These are phyloP conservation scores for Nitzschia sp. DNA, from an alignment of 108 stramenopile genomes.

Conservation along the genomic window DNA sequence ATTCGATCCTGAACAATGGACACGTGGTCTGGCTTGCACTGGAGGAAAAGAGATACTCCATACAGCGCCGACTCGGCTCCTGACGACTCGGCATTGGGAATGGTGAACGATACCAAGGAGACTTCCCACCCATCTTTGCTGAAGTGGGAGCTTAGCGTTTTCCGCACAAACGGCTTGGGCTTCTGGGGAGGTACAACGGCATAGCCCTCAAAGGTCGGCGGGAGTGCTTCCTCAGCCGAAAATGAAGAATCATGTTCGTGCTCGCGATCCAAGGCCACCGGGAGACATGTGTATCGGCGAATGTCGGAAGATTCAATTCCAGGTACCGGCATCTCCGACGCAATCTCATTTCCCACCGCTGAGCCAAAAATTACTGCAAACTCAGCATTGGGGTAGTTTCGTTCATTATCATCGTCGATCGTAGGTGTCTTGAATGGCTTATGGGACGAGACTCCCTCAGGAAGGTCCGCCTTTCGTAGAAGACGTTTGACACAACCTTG, in stretches of 20 bases:
- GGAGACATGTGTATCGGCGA: slow-evolving; percentile 58
- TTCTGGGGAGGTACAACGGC: slow-evolving; percentile 56
- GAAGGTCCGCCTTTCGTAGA: slow-evolving; percentile 68
- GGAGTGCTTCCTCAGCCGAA: slow-evolving; percentile 40
- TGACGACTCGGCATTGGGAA: slow-evolving; percentile 59
- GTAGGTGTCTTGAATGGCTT: slow-evolving; percentile 40
- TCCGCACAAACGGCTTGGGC: slow-evolving; percentile 41
- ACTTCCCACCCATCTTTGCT: slow-evolving; percentile 82
- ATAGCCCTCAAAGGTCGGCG: slow-evolving; percentile 75
- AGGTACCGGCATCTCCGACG: slow-evolving; percentile 36
- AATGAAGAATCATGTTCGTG: slow-evolving; percentile 12
- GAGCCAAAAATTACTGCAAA: slow-evolving; percentile 76
- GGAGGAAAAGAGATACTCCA: slow-evolving; percentile 77
- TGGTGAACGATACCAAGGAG: slow-evolving; percentile 66
- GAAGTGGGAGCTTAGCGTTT: not conserved
- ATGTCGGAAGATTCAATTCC: slow-evolving; percentile 37
- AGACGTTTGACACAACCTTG: slow-evolving; percentile 63
- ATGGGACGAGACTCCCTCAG: slow-evolving; percentile 71
- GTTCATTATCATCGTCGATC: not conserved
- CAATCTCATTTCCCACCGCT: slow-evolving; percentile 27
- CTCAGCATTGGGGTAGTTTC: slow-evolving; percentile 47
- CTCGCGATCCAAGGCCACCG: slow-evolving; percentile 32
- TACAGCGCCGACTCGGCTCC: slow-evolving; percentile 53
- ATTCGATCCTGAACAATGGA: not conserved
- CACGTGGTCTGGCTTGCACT: not conserved